phyloP scores from a whole-genome alignment of 768 basidiomycete species.

The Termitomyces sp. region DNA sequence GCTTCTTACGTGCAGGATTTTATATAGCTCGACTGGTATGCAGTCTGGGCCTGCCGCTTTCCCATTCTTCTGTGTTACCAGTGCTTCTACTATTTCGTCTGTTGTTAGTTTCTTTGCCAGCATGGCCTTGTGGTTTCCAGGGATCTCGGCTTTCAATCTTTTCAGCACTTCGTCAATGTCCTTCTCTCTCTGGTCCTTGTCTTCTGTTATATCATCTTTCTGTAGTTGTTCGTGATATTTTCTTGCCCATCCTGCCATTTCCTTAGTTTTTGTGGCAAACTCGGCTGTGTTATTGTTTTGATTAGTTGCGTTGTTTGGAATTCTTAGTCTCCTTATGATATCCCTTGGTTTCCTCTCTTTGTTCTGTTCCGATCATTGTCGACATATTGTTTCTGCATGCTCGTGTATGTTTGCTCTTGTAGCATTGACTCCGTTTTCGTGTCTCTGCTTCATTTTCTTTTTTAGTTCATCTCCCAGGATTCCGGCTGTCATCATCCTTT shows the following conservation, averaged over 20 bases:
- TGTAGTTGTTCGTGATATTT: neutral
- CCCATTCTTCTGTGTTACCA: too few species aligned
- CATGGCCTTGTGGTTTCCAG: too few species aligned
- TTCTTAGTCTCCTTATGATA: neutral
- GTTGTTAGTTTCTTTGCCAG: too few species aligned
- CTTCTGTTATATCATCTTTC: neutral
- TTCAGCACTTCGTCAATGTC: too few species aligned
- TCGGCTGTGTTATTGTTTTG: too few species aligned
- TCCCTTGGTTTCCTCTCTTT: neutral
- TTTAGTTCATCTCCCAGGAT: neutral
- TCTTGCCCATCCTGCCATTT: neutral
- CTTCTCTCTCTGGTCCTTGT: too few species aligned
- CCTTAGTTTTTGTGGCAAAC: neutral
- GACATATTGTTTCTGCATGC: neutral
- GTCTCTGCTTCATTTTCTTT: neutral
- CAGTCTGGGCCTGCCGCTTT: too few species aligned
- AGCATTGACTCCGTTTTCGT: rapidly evolving
- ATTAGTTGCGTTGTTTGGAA: too few species aligned
- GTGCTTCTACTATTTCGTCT: too few species aligned
- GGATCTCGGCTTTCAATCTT: too few species aligned
- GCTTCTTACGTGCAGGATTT: too few species aligned
- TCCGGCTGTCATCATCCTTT: neutral
- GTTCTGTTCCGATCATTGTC: neutral
- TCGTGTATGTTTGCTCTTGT: neutral
- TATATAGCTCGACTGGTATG: too few species aligned